phyloP scores from a whole-genome alignment of 352 stramenopile genomes.

The Phytophthora pistaciae region DNA sequence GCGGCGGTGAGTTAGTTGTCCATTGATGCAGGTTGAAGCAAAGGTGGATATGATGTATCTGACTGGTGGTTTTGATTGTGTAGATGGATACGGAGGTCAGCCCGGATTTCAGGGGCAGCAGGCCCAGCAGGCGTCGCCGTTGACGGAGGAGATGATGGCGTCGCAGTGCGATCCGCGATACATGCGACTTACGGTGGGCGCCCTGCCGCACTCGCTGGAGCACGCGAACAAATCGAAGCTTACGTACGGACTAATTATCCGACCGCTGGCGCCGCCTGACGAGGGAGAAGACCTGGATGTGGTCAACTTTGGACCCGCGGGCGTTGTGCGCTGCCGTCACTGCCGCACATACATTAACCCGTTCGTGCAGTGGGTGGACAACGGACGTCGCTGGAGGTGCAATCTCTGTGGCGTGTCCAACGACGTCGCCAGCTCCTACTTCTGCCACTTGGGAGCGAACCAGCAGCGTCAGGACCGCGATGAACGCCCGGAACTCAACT shows the following conservation, averaged over 20 bases:
- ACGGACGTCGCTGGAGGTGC: slow-evolving; percentile 87
- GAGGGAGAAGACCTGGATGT: slow-evolving; percentile 80
- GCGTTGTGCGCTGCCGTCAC: slow-evolving; percentile 88
- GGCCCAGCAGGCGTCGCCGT: slow-evolving; percentile 56
- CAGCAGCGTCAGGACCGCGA: slow-evolving; percentile 94
- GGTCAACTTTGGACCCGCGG: slow-evolving; percentile 88
- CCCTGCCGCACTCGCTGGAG: slow-evolving; percentile 84
- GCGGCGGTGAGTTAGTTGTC: slow-evolving; percentile 43
- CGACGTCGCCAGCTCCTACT: slow-evolving; percentile 96
- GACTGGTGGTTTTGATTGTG: slow-evolving; percentile 8
- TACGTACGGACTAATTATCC: slow-evolving; percentile 88
- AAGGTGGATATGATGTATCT: slow-evolving; percentile 9
- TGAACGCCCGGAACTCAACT: slow-evolving; percentile 86
- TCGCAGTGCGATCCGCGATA: slow-evolving; percentile 82
- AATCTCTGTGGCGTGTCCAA: slow-evolving; percentile 92
- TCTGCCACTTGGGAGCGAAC: slow-evolving; percentile 97
- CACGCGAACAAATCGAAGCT: slow-evolving; percentile 87
- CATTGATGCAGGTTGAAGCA: neutral
- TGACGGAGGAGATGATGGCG: slow-evolving; percentile 78
- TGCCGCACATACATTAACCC: slow-evolving; percentile 93
- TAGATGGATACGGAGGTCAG: slow-evolving; percentile 68
- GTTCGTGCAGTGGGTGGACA: slow-evolving; percentile 92
- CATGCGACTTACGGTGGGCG: slow-evolving; percentile 84
- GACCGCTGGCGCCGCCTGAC: slow-evolving; percentile 76
- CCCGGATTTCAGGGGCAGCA: slow-evolving; percentile 51